A percentile compares a stretch with the other conserved stretches of the same genome.
Conservation (phyloP, 2,329 filamentous ascomycete species). For the Aspergillus persii region DNA sequence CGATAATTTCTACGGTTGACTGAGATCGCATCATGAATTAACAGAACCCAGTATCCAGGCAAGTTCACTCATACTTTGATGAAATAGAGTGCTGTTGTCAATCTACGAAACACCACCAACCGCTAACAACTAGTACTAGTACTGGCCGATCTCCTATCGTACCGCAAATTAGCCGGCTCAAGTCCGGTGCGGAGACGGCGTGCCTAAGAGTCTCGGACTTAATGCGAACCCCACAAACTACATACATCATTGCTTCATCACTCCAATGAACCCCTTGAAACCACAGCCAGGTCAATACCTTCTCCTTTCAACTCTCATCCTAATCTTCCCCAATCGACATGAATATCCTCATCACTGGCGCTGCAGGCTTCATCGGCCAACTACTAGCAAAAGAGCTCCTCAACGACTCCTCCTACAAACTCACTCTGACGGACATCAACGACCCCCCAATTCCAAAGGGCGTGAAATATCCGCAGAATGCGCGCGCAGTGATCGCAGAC, state of each 20-base stretch:
- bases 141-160: no score
- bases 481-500: slow-evolving; percentile 52
- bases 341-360: slow-evolving; percentile 63
- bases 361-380: slow-evolving; percentile 64
- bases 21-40: no score
- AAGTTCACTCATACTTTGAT: no score
- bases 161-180: slow-evolving; percentile 12
- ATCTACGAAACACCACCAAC: no score
- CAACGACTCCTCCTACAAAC: slow-evolving; percentile 44
- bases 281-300: background rate
- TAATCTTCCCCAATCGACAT: slow-evolving; percentile 21
- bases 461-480: slow-evolving; percentile 51
- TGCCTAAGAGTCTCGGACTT: slow-evolving; percentile 31
- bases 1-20: no score
- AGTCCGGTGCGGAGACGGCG: slow-evolving; percentile 30
- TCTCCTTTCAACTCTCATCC: background rate
- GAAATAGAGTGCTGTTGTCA: no score
- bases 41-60: no score
- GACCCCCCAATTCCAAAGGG: slow-evolving; percentile 52
- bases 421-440: slow-evolving; percentile 59
- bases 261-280: background rate
- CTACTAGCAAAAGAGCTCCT: slow-evolving; percentile 58
- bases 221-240: slow-evolving; percentile 26
- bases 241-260: background rate
- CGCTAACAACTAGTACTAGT: no score